Base-by-base conservation (phyloP, 108 stramenopile species). In the Nitzschia sp. region DNA sequence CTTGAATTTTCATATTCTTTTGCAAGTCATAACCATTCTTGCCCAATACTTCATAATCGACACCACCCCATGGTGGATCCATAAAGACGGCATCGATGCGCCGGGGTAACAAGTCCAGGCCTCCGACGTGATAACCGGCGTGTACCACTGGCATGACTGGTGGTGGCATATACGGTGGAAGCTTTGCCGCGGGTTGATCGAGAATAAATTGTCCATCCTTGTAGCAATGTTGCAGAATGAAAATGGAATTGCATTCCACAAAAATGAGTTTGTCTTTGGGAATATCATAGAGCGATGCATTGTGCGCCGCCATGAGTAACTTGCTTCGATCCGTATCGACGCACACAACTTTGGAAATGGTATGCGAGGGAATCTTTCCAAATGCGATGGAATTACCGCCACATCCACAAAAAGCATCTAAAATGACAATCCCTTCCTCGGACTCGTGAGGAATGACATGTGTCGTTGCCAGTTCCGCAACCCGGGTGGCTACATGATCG, bases 381-480 rank as follows among this genome's bases (percentile, higher is more conserved):
- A 94, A 79, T 87, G 94, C 67, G 83, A 96, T 94, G 3, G 94
- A 78, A 68, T 95, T 96, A 6, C 97, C 97, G 3, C 97, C 97
- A 63, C 92, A 93, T 22, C 97, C 97, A 47, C 93, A 94, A 69
- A 97, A 97, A 19, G 92, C 89, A 73, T 97, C 97, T 3, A 96
- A 74, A 16, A 96, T 76, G 19, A 95, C 91, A 71, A 92, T 73
- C 1, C 66, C 76, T 53, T 68, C 38, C 3, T 36, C 46, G 0
- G 60, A 41, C 1, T 61, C 38, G 1, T 61, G 41, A 1, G 60
- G 60, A 41, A 61, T 61, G 25, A 46, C 57, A 47, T 36, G 30
- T 8, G 30, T 81, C 29, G 74, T 83, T n/a, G 69, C 70, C 38
- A 91, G 65, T 28, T 82, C 77, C 35, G 78, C 75, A 2, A 80